A percentile compares a stretch with the other conserved stretches of the same genome.
These are phyloP conservation scores for Kwoniella shivajii DNA, from an alignment of 1,284 basidiomycete species.

Conservation along the genomic window DNA sequence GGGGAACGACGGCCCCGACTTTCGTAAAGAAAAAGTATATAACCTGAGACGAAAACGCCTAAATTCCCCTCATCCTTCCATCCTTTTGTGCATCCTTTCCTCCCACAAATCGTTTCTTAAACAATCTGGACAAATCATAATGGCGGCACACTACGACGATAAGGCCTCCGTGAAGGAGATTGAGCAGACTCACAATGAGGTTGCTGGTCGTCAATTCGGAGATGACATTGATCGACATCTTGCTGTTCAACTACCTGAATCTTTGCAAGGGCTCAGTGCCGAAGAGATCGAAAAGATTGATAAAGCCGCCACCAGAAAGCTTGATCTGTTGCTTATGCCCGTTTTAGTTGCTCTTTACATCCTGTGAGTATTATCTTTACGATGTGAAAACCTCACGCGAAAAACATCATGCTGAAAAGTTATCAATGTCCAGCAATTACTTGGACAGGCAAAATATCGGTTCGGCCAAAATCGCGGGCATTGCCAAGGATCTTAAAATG, in stretches of 20 bases:
- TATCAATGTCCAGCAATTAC: conserved; percentile 21
- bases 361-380: conserved; percentile 23
- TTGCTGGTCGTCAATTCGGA: conserved; percentile 1
- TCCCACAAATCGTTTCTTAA: background rate
- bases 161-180: conserved; percentile 13
- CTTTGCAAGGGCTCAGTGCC: conserved; percentile 29
- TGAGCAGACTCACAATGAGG: conserved; percentile 6
- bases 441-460: conserved; percentile 39
- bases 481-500: conserved; percentile 33
- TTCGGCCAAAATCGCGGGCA: conserved; percentile 41
- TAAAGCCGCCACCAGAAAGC: conserved; percentile 36
- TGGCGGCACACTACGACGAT: conserved; percentile 10
- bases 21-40: too few relatives aligned
- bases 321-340: conserved; percentile 42
- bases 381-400: too few relatives aligned
- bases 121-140: background rate
- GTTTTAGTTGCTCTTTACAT: conserved; percentile 30
- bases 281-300: conserved; percentile 40
- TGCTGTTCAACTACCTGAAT: conserved; percentile 33
- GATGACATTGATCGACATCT: conserved; percentile 33
- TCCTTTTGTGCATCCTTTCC: too few relatives aligned
- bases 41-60: too few relatives aligned
- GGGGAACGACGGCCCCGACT: too few relatives aligned
- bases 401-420: background rate
- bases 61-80: too few relatives aligned